Conservation (phyloP, 331 rosid genomes). For the Pyrus hybrid region DNA sequence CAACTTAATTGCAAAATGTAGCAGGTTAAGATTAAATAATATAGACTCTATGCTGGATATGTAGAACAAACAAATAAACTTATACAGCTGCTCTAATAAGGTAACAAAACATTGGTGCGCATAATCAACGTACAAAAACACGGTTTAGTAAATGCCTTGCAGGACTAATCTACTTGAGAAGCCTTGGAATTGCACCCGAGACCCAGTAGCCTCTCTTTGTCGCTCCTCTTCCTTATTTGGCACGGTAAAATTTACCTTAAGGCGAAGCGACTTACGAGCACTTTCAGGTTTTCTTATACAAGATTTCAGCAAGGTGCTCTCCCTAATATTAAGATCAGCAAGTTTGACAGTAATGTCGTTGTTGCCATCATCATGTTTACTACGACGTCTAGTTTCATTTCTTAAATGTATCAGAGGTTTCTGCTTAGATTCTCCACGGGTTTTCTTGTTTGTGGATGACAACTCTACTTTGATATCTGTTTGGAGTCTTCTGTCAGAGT, state of each 20-base stretch:
- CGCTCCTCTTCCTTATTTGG: background rate
- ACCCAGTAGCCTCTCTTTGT: background rate
- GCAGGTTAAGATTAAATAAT: background rate
- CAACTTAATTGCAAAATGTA: background rate
- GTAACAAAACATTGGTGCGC: background rate
- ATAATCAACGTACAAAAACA: background rate
- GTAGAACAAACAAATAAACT: background rate
- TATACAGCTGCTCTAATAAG: background rate
- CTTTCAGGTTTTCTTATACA: constrained; percentile 40
- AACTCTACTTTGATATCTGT: background rate
- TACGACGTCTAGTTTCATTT: background rate
- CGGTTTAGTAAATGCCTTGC: background rate
- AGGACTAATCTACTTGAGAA: background rate
- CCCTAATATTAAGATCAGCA: background rate
- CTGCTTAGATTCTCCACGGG: background rate
- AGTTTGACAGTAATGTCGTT: background rate
- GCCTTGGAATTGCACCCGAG: background rate
- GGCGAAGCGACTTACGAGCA: constrained; percentile 18
- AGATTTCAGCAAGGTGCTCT: constrained; percentile 21
- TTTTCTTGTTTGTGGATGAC: background rate
- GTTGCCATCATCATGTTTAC: background rate
- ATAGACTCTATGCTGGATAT: background rate
- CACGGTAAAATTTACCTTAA: constrained; percentile 30
- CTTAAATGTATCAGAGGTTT: background rate
- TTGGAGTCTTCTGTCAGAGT: background rate